Percentiles rank a stretch among this genome's conserved stretches.
These are phyloP conservation scores for Mollisia scopiformis DNA, from an alignment of 2,329 filamentous ascomycete genomes.

Conservation along the genomic window DNA sequence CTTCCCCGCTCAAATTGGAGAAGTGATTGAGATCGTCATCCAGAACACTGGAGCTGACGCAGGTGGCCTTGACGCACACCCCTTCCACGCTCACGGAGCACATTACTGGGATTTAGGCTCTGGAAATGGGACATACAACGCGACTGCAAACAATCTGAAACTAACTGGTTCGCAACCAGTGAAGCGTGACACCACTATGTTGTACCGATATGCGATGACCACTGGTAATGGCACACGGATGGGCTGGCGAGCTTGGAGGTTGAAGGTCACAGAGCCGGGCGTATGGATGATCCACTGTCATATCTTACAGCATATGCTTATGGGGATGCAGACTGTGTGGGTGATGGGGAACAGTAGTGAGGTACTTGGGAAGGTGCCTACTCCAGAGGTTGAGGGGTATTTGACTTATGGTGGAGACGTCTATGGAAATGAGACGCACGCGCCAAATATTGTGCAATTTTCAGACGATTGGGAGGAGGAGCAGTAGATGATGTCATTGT, in stretches of 20 bases:
- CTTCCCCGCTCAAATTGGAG: conserved; percentile 49
- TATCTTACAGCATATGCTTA: conserved; percentile 47
- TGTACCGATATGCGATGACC: conserved; percentile 47
- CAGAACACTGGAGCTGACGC: conserved; percentile 43
- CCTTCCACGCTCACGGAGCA: conserved; percentile 49
- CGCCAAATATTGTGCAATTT: conserved; percentile 26
- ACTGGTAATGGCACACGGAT: conserved; percentile 37
- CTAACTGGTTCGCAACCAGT: conserved; percentile 18
- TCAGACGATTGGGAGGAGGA: conserved; percentile 9
- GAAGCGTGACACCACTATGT: conserved; percentile 44
- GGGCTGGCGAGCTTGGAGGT: conserved; percentile 55
- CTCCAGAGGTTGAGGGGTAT: conserved; percentile 36
- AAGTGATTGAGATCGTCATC: conserved; percentile 49
- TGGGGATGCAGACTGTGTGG: conserved; percentile 44
- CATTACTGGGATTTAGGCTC: conserved; percentile 49
- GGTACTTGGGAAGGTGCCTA: conserved; percentile 25
- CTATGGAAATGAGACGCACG: conserved; percentile 34
- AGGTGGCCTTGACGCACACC: conserved; percentile 43
- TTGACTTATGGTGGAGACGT: conserved; percentile 37
- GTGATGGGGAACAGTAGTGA: conserved; percentile 38
- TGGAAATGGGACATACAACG: conserved; percentile 48
- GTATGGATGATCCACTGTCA: conserved; percentile 54
- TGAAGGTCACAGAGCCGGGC: conserved; percentile 49
- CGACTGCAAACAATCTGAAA: conserved; percentile 42
- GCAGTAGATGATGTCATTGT: not conserved